Evolutionary conservation across 176 grass and related monocot species (phyloP), one percentile per base, ranked within the genome.

Genomic region (Otatea glauca): DNA sequence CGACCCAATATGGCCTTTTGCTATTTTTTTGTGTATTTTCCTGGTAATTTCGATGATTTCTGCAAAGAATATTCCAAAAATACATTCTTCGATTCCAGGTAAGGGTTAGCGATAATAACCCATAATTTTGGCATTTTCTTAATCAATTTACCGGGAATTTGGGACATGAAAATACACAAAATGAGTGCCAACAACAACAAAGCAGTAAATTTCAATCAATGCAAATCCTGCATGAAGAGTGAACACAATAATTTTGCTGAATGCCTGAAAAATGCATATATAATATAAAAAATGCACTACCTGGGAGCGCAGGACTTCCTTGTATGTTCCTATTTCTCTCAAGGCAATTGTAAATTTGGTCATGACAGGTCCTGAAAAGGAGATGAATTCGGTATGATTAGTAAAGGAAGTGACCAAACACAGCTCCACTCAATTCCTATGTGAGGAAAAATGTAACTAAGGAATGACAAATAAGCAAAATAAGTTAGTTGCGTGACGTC

Each of bases 281-380:
- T 16, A 74, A 70, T 34, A 42, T n/a, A 82, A 70, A 59, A 63
- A 43, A 16, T 68, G 14, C n/a, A 21, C 48, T 87, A 98, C 96
- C 97, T 99, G 97, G 63, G 97, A 99, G 65, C 89, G 91, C 50
- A 99, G 60, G 50, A 99, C 93, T 89, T 99, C 97, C 82, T 96
- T 99, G 61, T 99, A 99, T 72, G 97, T 99, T 75, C 93, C 97
- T 67, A 99, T 93, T 94, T 99, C 97, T 88, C 89, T 94, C 87
- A 99, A 94, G 44, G 94, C 88, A 91, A 93, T 92, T 67, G 93
- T 99, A 88, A 94, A 99, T 82, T 99, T 99, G 43, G 79, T 87
- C 91, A 99, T 94, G 68, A 99, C 93, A 74, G 97, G 97, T 29
- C 97, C 97, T 99, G 88, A 32, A 84, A 87, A 81, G 44, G 60